phyloP scores from a whole-genome alignment of 495 filamentous ascomycete genomes.

The Letharia lupina region DNA sequence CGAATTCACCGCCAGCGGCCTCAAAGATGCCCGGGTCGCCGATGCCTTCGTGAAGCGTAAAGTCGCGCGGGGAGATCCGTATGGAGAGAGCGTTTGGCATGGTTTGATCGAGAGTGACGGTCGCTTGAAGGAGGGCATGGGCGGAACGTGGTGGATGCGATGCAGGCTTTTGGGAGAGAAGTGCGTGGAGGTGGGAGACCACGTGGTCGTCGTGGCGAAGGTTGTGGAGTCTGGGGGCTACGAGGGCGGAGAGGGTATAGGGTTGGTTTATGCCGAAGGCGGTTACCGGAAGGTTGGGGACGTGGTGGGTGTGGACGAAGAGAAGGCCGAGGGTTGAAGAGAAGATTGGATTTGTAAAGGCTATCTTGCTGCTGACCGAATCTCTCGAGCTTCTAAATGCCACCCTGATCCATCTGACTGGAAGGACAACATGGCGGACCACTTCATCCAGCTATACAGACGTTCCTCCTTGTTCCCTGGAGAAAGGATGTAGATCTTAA shows the following conservation, averaged over 20 bases:
- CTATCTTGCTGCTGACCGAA: neutral
- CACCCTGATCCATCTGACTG: neutral
- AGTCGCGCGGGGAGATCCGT: conserved; percentile 26
- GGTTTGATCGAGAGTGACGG: conserved; percentile 5
- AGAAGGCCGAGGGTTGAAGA: neutral
- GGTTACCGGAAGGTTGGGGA: neutral
- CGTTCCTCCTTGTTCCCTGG: neutral
- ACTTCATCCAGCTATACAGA: neutral
- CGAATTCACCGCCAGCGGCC: conserved; percentile 31
- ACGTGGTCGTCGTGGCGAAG: conserved; percentile 16
- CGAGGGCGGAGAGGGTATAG: neutral
- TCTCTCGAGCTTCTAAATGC: neutral
- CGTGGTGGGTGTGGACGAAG: neutral
- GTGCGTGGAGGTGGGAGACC: conserved; percentile 15
- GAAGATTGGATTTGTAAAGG: neutral
- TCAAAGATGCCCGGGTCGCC: conserved; percentile 32
- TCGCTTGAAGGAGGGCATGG: conserved; percentile 28
- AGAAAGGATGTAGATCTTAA: neutral
- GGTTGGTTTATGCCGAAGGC: conserved; percentile 10
- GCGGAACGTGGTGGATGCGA: conserved; percentile 37
- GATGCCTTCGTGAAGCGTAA: conserved; percentile 33
- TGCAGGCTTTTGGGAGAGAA: conserved; percentile 4
- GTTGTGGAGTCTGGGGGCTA: conserved; percentile 22
- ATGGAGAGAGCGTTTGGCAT: neutral
- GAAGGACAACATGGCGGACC: neutral